Evolutionary conservation across 768 basidiomycete genomes (phyloP), one percentile per base, ranked within the genome.

Genomic region (Boletus tylopilopsis): DNA sequence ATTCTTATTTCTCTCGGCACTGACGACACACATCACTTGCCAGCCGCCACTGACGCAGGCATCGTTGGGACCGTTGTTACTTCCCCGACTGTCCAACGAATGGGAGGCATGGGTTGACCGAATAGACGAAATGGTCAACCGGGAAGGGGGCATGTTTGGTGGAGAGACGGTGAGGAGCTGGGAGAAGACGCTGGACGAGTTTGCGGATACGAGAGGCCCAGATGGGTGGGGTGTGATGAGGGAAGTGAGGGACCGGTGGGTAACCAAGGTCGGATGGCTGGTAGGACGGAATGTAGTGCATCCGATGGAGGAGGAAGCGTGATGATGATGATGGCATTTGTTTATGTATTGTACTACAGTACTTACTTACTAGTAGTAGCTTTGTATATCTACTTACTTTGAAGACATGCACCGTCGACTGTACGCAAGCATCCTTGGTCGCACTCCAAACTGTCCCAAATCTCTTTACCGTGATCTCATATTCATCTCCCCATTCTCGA

Each of bases 71-170:
- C 80, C 79, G 2, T 67, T 78, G 36, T 66, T 92, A 10, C 72
- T 85, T 40, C 79, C 83, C 2, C 82, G 87, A 10, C 67, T 93
- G 23, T 58, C 73, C 8, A 76, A 83, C 44, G 90, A 93, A 63
- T 92, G 90, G 90, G 77, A 71, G 43, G 81, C 80, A 13, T 93
- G 90, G 90, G 73, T 90, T 18, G 74, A 80, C 33, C 76, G 76
- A 40, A 75, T 93, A 25, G 87, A 90, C 56, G 71, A 78, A 9
- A 68, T 79, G 15, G 85, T 89, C 5, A 93, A 92, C 60, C 72
- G 68, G 13, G 74, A 85, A 53, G 87, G 81, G 6, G 82, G 87
- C 6, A 89, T 93, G 89, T 90, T 90, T 63, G 81, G 87, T 3
- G 75, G 73, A 30, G 88, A 90, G 52, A 78, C 76, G 9, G 87